Evolutionary conservation across 2,329 filamentous ascomycete species (phyloP).

Genomic region (Triangularia setosa): DNA sequence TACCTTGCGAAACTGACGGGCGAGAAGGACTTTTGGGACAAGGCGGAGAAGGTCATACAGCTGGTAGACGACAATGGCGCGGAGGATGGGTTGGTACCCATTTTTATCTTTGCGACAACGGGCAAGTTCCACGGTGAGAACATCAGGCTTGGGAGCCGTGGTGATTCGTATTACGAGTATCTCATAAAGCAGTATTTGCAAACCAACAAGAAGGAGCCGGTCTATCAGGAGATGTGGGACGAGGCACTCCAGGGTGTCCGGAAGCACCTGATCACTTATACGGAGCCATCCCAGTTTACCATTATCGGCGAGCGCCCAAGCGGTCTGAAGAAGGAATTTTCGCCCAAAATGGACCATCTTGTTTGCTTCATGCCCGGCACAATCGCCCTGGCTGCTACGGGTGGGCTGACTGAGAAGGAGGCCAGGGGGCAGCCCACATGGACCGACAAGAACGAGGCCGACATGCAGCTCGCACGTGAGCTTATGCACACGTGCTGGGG

Average conservation of each 20-base stretch:
- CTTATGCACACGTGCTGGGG: conserved; percentile 97
- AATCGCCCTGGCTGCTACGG: conserved; percentile 83
- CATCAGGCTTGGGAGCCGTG: conserved; percentile 86
- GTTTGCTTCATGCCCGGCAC: conserved; percentile 98
- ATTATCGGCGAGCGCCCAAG: conserved; percentile 80
- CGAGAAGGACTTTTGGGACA: conserved; percentile 88
- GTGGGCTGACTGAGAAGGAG: conserved; percentile 68
- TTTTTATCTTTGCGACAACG: conserved; percentile 76
- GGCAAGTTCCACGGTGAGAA: conserved; percentile 80
- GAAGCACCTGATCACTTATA: conserved; percentile 90
- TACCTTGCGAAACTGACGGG: conserved; percentile 93
- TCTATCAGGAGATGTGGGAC: conserved; percentile 92
- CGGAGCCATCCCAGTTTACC: conserved; percentile 74
- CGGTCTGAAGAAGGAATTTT: conserved; percentile 63
- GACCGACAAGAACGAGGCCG: conserved; percentile 75
- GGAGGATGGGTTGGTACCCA: conserved; percentile 81
- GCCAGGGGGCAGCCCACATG: conserved; percentile 70
- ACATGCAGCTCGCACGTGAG: conserved; percentile 83
- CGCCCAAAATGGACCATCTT: conserved; percentile 95
- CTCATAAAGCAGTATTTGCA: conserved; percentile 98
- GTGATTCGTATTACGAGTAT: conserved; percentile 98
- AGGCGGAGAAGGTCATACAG: conserved; percentile 86
- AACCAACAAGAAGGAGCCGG: conserved; percentile 76
- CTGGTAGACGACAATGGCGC: conserved; percentile 78
- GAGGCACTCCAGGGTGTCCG: conserved; percentile 80